A percentile compares a stretch with the other conserved stretches of the same genome.
Conservation (phyloP, 208 protist species). For the Trichomonas gallinae region DNA sequence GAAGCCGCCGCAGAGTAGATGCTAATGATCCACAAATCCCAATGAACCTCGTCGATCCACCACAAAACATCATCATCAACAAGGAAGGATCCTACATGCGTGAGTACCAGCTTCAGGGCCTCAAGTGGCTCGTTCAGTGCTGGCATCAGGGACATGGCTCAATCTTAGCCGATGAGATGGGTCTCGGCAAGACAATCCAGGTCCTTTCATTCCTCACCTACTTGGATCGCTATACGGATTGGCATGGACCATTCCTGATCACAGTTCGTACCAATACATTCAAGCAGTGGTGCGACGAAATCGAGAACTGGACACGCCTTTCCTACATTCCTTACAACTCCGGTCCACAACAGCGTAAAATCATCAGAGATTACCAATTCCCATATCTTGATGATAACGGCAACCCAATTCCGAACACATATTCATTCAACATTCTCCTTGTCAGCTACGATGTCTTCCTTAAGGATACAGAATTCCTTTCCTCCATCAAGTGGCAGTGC, state of each 20-base stretch:
- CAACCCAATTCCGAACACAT: neutral
- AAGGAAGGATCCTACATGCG: neutral
- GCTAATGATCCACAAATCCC: neutral
- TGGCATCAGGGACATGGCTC: constrained; percentile 34
- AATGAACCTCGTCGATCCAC: neutral
- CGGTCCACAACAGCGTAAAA: neutral
- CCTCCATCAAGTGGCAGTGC: constrained; percentile 40
- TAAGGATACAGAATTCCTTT: neutral
- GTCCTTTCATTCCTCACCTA: constrained; percentile 65
- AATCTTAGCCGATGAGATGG: constrained; percentile 47
- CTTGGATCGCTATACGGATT: constrained; percentile 42
- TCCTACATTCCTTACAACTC: neutral
- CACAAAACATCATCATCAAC: neutral
- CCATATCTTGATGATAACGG: neutral
- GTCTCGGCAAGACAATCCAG: constrained; percentile 78
- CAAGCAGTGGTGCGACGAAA: neutral
- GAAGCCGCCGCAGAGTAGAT: neutral
- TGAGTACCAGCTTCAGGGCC: neutral
- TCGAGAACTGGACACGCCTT: neutral
- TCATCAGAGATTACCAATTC: neutral
- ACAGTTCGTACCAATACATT: neutral
- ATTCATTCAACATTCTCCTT: neutral
- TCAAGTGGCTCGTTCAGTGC: neutral
- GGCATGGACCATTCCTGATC: neutral
- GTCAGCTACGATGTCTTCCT: neutral